Base-by-base conservation (phyloP, 2,329 filamentous ascomycete species). In the Ophiocordyceps camponoti-leonardi region DNA sequence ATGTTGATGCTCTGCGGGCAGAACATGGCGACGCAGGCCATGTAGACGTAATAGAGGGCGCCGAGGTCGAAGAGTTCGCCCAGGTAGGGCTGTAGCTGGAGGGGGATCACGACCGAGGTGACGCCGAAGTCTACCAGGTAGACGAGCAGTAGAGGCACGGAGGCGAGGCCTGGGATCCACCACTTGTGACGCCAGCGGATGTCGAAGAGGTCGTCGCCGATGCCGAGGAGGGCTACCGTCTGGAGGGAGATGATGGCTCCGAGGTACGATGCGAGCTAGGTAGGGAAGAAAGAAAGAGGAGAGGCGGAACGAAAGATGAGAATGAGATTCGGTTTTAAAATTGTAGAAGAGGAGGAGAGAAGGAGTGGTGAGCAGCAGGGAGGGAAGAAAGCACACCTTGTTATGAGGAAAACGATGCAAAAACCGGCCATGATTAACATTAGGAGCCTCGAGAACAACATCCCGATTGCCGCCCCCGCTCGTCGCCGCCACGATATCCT, bases 1-100 rank as follows among this genome's bases (percentile, higher is more conserved):
- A 98, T 98, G 69, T 98, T 98, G 75, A 98, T 98, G 63, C 86
- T 87, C 67, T 98, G 96, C 7, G 92, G 88, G 54, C 87, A 94
- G 69, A 98, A 98, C 62, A 98, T 98, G 59, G 90, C 85, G 53
- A 98, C 76, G 47, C 84, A 82, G 45, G 86, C 86, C 92, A 98
- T 98, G 72, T 96, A 98, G 57, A 81, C 68, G 67, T 98, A 98
- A 74, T 98, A 98, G 47, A 86, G 67, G 60, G 76, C 64, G 30
- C 82, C 83, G 8, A 96, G 76, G 60, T 96, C 80, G 59, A 96
- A 73, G 43, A 95, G 75, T 53, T 86, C 77, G 49, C 88, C 88
- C 10, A 95, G 70, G 57, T 92, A 93, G 16, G 79, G 79, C 58
- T 88, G 83, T 18, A 98, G 73, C 44, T 85, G 83, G 28, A 86